phyloP scores from a whole-genome alignment of 1,139 yeast genomes.

The Diutina sp. region DNA sequence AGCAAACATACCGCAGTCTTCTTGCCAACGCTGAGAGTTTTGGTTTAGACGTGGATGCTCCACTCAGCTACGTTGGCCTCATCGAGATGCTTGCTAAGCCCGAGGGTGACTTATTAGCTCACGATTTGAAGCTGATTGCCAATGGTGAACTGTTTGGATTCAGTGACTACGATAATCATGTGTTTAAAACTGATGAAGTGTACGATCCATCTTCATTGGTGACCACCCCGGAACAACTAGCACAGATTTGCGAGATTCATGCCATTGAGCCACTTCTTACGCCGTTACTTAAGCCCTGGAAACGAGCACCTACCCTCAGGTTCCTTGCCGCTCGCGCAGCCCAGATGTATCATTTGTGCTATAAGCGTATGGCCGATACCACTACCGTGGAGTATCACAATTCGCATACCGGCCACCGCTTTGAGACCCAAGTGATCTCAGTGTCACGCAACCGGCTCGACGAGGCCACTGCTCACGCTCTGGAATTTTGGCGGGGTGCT shows the following conservation, averaged over 20 bases:
- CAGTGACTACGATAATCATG: neutral
- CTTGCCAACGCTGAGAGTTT: neutral
- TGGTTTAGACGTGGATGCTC: neutral
- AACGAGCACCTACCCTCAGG: neutral
- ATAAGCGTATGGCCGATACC: neutral
- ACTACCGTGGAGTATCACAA: constrained; percentile 1
- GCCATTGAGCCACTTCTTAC: neutral
- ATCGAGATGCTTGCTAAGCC: neutral
- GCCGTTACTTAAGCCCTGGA: neutral
- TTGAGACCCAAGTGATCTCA: neutral
- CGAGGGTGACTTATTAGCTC: neutral
- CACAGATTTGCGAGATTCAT: neutral
- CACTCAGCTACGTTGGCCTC: neutral
- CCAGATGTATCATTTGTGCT: neutral
- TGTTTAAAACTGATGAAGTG: neutral
- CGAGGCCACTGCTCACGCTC: neutral
- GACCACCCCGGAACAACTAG: neutral
- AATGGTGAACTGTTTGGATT: neutral
- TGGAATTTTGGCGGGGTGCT: neutral
- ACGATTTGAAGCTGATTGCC: neutral
- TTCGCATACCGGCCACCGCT: neutral
- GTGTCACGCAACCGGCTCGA: neutral
- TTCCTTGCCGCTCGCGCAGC: neutral
- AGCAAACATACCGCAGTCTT: neutral
- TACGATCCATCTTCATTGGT: neutral